phyloP scores from a whole-genome alignment of 768 basidiomycete genomes.

The Strobilomyces confusus region DNA sequence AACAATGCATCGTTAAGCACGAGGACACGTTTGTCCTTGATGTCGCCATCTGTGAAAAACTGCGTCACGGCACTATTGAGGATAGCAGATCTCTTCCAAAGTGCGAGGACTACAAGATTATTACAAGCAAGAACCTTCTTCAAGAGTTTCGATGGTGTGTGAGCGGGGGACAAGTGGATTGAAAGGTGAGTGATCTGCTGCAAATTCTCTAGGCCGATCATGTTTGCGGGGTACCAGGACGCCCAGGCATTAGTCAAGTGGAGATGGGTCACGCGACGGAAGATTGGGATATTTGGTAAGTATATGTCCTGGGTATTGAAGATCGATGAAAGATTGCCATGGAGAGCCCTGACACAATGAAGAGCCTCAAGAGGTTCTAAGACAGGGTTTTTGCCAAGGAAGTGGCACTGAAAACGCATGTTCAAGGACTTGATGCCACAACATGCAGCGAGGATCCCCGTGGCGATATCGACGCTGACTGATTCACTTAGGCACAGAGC shows the following conservation, averaged over 20 bases:
- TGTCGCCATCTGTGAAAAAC: not conserved
- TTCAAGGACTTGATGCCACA: not conserved
- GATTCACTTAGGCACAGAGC: not conserved
- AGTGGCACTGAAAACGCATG: not conserved
- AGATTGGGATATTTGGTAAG: not conserved
- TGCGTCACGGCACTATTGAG: not conserved
- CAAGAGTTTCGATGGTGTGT: not conserved
- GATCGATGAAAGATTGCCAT: not conserved
- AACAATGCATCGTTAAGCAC: not conserved
- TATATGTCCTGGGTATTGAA: not conserved
- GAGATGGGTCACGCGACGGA: not conserved
- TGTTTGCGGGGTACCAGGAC: too few species aligned
- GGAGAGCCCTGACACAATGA: not conserved
- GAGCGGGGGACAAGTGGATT: not conserved
- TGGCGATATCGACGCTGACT: not conserved
- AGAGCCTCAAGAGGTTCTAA: not conserved
- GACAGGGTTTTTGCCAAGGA: not conserved
- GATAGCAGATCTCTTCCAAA: not conserved
- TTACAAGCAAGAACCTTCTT: not conserved
- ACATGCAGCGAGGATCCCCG: not conserved
- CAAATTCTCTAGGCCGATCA: not conserved
- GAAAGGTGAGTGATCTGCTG: not conserved
- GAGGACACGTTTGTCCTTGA: not conserved
- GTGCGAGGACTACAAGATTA: not conserved
- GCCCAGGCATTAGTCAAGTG: not conserved